Conservation (phyloP, 2,329 filamentous ascomycete genomes). For the Epichloe glyceriae region DNA sequence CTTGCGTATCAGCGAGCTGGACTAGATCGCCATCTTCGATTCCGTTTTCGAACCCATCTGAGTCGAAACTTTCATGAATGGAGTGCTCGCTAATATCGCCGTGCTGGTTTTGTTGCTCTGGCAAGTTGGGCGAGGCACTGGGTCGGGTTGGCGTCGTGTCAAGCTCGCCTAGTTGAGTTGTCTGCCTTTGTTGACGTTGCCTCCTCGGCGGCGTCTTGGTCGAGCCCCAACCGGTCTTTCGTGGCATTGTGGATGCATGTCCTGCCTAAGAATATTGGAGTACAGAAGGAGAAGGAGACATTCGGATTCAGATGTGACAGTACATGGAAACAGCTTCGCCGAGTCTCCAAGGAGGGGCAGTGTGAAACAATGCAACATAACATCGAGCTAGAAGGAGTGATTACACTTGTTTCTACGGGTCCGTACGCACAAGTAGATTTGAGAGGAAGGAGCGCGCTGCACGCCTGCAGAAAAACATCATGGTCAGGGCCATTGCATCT, state of each 20-base stretch:
- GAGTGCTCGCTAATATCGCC: neutral
- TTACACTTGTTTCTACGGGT: too few relatives aligned
- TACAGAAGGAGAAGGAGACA: neutral
- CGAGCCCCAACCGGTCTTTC: neutral
- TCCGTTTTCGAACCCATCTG: slow-evolving; percentile 12
- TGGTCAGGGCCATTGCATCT: neutral
- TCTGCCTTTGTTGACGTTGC: slow-evolving; percentile 7
- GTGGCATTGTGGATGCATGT: neutral
- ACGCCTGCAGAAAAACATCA: neutral
- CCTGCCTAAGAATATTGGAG: neutral
- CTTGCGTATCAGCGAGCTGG: slow-evolving; percentile 7
- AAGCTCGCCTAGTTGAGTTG: slow-evolving; percentile 16
- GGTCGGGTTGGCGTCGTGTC: slow-evolving; percentile 22
- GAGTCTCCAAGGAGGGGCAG: neutral
- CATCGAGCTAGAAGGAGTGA: neutral
- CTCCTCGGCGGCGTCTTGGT: slow-evolving; percentile 1
- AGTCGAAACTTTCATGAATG: neutral
- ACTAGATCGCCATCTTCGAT: slow-evolving; percentile 15
- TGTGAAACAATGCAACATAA: neutral
- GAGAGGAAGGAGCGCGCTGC: neutral
- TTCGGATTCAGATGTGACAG: neutral
- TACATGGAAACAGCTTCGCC: neutral
- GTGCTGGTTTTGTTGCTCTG: neutral
- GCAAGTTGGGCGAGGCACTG: slow-evolving; percentile 8
- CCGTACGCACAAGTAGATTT: neutral